These are phyloP conservation scores for Cubamyces lactineus DNA, from an alignment of 768 basidiomycete genomes.

Conservation along the genomic window DNA sequence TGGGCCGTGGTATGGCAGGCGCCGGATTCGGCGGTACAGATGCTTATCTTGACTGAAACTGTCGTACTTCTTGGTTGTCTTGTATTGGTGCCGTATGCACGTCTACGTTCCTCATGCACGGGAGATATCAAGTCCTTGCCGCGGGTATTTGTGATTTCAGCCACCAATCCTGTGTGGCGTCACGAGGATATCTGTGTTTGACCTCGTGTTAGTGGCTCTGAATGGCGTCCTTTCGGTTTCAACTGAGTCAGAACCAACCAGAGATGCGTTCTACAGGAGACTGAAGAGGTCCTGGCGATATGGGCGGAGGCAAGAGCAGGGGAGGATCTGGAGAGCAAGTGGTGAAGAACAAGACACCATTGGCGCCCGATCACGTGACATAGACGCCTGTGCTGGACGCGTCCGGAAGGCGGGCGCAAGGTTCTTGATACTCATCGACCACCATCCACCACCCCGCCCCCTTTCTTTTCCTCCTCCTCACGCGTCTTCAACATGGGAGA, in stretches of 20 bases:
- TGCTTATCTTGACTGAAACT: no score
- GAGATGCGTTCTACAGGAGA: no score
- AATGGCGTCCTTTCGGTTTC: no score
- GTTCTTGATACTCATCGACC: constrained; percentile 28
- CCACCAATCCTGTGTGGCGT: constrained; percentile 2
- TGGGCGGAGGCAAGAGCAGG: not conserved
- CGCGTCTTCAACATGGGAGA: constrained; percentile 52
- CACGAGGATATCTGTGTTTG: not conserved
- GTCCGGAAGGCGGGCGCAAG: constrained; percentile 8
- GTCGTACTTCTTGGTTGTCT: no score
- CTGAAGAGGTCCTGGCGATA: no score
- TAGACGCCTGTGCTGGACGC: constrained; percentile 16
- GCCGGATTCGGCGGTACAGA: no score
- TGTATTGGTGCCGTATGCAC: no score
- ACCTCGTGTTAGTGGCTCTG: no score
- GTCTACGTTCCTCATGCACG: not conserved
- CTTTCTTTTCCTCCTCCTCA: constrained; percentile 16
- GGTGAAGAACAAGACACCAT: not conserved
- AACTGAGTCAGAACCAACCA: not conserved
- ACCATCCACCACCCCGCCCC: constrained; percentile 27
- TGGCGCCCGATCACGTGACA: not conserved
- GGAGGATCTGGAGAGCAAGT: not conserved
- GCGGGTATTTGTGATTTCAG: not conserved
- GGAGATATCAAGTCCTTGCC: not conserved
- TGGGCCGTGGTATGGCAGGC: not conserved